These are phyloP conservation scores for Aspergillus panamensis DNA, from an alignment of 495 filamentous ascomycete genomes.

Conservation along the genomic window DNA sequence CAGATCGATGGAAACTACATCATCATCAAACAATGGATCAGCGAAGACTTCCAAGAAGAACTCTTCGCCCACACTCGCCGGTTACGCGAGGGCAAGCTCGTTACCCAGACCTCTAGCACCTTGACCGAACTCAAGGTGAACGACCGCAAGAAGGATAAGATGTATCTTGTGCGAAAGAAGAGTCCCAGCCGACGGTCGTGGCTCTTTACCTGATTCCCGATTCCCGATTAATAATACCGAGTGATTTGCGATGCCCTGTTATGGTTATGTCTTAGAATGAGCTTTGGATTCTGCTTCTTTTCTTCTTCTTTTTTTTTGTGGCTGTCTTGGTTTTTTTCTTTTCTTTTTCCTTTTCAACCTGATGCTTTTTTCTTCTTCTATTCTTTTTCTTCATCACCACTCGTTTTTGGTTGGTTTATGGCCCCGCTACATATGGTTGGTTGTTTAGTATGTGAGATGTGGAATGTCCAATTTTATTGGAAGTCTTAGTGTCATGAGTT, in stretches of 20 bases:
- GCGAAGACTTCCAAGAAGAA: slow-evolving; percentile 65
- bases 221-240: neutral
- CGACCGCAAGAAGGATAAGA: slow-evolving; percentile 50
- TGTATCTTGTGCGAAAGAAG: slow-evolving; percentile 65
- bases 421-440: too few relatives aligned
- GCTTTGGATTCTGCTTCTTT: neutral
- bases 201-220: slow-evolving; percentile 32
- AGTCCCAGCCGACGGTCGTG: slow-evolving; percentile 33
- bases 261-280: neutral
- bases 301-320: neutral
- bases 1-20: slow-evolving; percentile 60
- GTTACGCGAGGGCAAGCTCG: slow-evolving; percentile 52
- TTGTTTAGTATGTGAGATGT: too few relatives aligned
- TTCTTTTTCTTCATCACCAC: neutral
- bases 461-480: too few relatives aligned
- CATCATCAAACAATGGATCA: slow-evolving; percentile 73
- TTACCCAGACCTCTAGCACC: slow-evolving; percentile 43
- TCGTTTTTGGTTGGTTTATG: neutral
- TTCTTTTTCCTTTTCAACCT: too few relatives aligned
- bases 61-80: slow-evolving; percentile 69
- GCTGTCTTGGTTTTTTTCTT: too few relatives aligned
- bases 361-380: too few relatives aligned
- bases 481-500: slow-evolving; percentile 19
- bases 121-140: slow-evolving; percentile 49
- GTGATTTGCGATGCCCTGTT: neutral